Base-by-base conservation (phyloP, 441 rosid genomes). In the Raphanus hybrid region DNA sequence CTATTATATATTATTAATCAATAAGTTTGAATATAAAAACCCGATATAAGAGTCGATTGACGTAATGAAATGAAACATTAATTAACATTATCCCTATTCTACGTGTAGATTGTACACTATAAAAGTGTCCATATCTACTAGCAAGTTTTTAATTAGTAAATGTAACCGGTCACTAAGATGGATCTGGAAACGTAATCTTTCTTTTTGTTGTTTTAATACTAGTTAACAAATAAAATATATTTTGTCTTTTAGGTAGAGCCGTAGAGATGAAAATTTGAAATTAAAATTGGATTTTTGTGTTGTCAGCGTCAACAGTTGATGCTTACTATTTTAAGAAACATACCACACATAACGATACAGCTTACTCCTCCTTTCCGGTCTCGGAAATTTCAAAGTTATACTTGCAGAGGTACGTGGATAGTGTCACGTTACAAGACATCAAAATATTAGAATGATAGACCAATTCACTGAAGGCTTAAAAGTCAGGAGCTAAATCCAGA, bases 51-150 rank as follows among this genome's bases (percentile, higher is more conserved):
- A 1, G 26, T 23, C 26, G 26, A 29, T 29, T 29, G 5, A 29
- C 34, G 34, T 29, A 4, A 29, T 74, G 50, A 58, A 54, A 15
- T n/a, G 32, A 12, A 10, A 57, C 1, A 64, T 18, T 64, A 11
- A 15, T 15, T 11, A 23, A 11, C 1, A 9, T n/a, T 64, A 71
- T 77, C 55, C 41, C 15, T 23, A 34, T 58, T 43, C 29, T 71
- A 78, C 76, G 81, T 71, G 76, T 71, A 23, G 32, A 65, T 45
- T 71, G 26, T 9, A n/a, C 14, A 23, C 6, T 16, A 58, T n/a
- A 68, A 20, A 66, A 41, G 48, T 34, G 50, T 29, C 71, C 27
- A 16, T 12, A 55, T 12, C 6, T 41, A 41, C 48, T 55, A 39
- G 29, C 29, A 16, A 11, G 18, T 66, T 74, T 57, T 23, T 0